Evolutionary conservation across 805 yeast species (phyloP).

Genomic region (Sugiyamaella chiloensis): DNA sequence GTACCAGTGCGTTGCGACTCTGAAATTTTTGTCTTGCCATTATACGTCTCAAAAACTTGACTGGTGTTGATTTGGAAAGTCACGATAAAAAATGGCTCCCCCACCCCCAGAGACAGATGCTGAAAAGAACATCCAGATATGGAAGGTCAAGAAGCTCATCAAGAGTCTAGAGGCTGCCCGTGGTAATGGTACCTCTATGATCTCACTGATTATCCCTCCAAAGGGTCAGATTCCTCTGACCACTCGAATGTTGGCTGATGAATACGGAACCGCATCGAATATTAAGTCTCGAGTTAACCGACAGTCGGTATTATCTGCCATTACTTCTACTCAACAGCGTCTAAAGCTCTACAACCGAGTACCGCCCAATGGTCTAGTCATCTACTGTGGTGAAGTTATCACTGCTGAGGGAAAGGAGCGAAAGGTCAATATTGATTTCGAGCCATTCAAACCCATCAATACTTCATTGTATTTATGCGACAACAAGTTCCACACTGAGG

Average conservation of each 20-base stretch:
- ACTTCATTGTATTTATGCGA: constrained; percentile 96
- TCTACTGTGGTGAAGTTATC: constrained; percentile 97
- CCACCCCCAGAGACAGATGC: constrained; percentile 49
- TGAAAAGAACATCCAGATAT: constrained; percentile 95
- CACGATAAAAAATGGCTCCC: constrained; percentile 23
- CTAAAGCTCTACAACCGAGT: constrained; percentile 83
- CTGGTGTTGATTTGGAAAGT: too few species aligned
- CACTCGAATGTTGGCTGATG: constrained; percentile 93
- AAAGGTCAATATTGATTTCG: constrained; percentile 94
- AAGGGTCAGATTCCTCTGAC: constrained; percentile 85
- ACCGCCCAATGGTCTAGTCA: constrained; percentile 92
- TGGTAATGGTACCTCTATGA: constrained; percentile 99
- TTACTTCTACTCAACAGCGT: constrained; percentile 97
- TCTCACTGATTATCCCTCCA: constrained; percentile 93
- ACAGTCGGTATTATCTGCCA: constrained; percentile 90
- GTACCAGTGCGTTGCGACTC: constrained; percentile 4
- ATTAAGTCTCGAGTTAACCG: constrained; percentile 97
- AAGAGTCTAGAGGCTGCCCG: constrained; percentile 85
- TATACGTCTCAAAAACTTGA: constrained; percentile 2
- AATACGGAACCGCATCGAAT: constrained; percentile 97
- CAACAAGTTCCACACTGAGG: constrained; percentile 97
- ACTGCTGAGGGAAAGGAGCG: constrained; percentile 97
- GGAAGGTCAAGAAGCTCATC: constrained; percentile 96
- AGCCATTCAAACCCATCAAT: constrained; percentile 98
- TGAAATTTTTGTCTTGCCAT: constrained; percentile 3